A percentile compares a stretch with the other conserved stretches of the same genome.
These are phyloP conservation scores for Cyberlindnera mrakii DNA, from an alignment of 805 yeast genomes.

Conservation along the genomic window DNA sequence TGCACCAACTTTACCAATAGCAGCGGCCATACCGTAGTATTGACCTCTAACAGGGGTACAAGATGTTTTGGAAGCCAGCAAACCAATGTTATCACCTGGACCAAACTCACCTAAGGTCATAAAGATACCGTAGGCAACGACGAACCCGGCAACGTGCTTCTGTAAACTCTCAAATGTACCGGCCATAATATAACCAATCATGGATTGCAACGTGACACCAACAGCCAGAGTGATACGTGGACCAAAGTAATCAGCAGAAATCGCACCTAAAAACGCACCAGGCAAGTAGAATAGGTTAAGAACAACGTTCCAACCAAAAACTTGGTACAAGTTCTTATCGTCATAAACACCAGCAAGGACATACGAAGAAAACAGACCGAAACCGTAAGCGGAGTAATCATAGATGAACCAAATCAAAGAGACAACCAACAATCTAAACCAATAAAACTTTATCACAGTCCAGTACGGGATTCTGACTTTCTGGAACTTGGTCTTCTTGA, in stretches of 20 bases:
- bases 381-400: conserved; percentile 83
- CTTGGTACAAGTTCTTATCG: conserved; percentile 56
- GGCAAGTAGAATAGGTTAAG: conserved; percentile 85
- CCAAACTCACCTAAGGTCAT: conserved; percentile 88
- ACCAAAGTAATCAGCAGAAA: conserved; percentile 81
- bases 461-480: conserved; percentile 58
- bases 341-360: conserved; percentile 56
- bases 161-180: conserved; percentile 52
- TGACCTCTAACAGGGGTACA: conserved; percentile 88
- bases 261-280: conserved; percentile 85
- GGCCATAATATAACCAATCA: conserved; percentile 81
- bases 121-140: conserved; percentile 85
- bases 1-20: conserved; percentile 88
- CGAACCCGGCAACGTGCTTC: conserved; percentile 67
- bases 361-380: conserved; percentile 75
- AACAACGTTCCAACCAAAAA: conserved; percentile 91
- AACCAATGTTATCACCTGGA: conserved; percentile 89
- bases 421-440: conserved; percentile 70
- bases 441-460: conserved; percentile 69
- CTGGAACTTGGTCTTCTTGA: conserved; percentile 64
- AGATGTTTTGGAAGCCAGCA: conserved; percentile 78
- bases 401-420: conserved; percentile 86
- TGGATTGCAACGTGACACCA: conserved; percentile 71
- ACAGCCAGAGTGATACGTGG: conserved; percentile 70
- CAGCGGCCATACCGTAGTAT: conserved; percentile 88